Evolutionary conservation across 306 rosid species (phyloP), one percentile per base, ranked within the genome.

Genomic region (Fragaria ananassa): DNA sequence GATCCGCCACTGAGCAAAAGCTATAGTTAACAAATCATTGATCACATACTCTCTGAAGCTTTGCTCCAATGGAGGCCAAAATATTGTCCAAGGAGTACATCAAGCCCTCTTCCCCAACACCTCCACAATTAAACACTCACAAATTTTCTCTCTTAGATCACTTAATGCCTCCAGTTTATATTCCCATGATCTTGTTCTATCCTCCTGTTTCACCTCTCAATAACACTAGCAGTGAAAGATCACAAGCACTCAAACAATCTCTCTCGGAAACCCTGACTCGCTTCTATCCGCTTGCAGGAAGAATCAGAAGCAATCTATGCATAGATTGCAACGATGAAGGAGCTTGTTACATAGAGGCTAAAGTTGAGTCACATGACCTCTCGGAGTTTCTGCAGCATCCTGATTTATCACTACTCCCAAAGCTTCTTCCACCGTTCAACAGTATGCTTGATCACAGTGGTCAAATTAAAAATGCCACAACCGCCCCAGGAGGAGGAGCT

Each of bases 121-220:
- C 87, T 21, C 47, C 60, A 19, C 70, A 81, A 78, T 31, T 81
- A 7, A 79, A 12, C 64, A 61, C n/a, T 74, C 70, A 68, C 78
- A 83, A 81, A 54, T 76, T 78, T 10, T 81, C 85, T 51, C 70
- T 83, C 71, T 78, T 86, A 62, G 89, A 86, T 54, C 85, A 83
- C 2, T 45, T 83, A 19, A 46, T 68, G 45, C 85, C 77, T 68
- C 10, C 81, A 9, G 31, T 76, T 27, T 69, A 86, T 81, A 65
- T 46, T 21, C 81, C 82, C 25, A 42, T 17, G 74, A 17, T 70
- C 45, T 15, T 70, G 8, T 50, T 23, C 56, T 69, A 69, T 69
- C 57, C 2, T 29, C 31, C 31, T 1, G 31, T 29, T 29, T 29
- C 31, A 29, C 31, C 31, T 29, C 31, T 29, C 31, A 29, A 29